These are phyloP conservation scores for Polytolypa hystricis DNA, from an alignment of 2,329 filamentous ascomycete species.

Conservation along the genomic window DNA sequence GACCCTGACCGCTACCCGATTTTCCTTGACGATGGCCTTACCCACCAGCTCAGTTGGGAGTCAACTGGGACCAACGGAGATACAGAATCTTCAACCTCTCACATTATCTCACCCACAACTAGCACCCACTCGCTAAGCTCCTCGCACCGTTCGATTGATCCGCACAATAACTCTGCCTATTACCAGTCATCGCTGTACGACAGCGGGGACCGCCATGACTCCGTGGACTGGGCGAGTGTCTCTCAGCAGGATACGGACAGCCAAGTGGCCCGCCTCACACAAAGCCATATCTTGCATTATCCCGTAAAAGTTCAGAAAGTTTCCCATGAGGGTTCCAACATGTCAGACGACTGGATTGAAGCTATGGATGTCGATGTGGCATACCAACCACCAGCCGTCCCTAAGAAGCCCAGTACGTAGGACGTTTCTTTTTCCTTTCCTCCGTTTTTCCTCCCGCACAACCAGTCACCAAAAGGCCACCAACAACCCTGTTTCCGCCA, in stretches of 20 bases:
- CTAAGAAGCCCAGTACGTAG: conserved; percentile 52
- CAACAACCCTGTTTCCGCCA: conserved; percentile 2
- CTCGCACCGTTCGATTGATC: conserved; percentile 17
- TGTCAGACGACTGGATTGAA: conserved; percentile 75
- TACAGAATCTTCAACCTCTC: conserved; percentile 21
- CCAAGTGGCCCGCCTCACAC: conserved; percentile 6
- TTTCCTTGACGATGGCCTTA: conserved; percentile 20
- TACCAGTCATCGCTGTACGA: conserved; percentile 14
- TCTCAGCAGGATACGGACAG: conserved; percentile 14
- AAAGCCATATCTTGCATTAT: conserved; percentile 15
- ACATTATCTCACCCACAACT: conserved; percentile 28
- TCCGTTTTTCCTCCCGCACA: too few relatives aligned
- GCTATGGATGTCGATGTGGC: conserved; percentile 77
- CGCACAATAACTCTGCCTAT: conserved; percentile 11
- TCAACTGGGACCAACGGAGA: conserved; percentile 22
- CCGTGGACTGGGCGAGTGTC: conserved; percentile 17
- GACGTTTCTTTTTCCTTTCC: not conserved
- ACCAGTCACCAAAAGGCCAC: too few relatives aligned
- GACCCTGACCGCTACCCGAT: conserved; percentile 36
- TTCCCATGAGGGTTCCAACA: conserved; percentile 12
- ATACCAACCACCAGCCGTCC: conserved; percentile 71
- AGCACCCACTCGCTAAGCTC: conserved; percentile 31
- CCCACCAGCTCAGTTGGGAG: conserved; percentile 21
- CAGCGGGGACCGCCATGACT: conserved; percentile 15
- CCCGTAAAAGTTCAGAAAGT: conserved; percentile 24